Conservation (phyloP, 495 filamentous ascomycete species). For the Cercophora samala region DNA sequence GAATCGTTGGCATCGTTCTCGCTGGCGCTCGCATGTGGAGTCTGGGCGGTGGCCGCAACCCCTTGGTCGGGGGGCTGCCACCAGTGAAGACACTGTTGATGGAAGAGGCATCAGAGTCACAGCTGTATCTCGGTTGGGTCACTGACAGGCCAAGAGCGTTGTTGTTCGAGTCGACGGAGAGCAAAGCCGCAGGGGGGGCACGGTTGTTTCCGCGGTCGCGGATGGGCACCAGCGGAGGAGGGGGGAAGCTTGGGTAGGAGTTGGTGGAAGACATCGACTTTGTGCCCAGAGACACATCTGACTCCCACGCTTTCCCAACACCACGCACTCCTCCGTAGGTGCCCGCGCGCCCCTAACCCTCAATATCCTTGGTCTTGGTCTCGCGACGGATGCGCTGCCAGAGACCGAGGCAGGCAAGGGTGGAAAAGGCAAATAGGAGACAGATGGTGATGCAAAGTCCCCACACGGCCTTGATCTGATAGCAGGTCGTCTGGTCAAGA, state of each 20-base stretch:
- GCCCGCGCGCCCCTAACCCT: conserved; percentile 47
- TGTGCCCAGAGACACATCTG: conserved; percentile 27
- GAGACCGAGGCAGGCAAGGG: conserved; percentile 48
- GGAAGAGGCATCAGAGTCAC: conserved; percentile 24
- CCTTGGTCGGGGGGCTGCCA: conserved; percentile 18
- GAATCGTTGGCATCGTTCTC: conserved; percentile 21
- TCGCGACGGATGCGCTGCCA: conserved; percentile 40
- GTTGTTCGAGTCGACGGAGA: background rate
- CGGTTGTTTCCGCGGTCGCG: conserved; percentile 10
- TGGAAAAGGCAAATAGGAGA: conserved; percentile 68
- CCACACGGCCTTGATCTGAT: conserved; percentile 86
- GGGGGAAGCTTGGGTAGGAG: conserved; percentile 27
- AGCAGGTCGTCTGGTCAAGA: conserved; percentile 65
- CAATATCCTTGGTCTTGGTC: conserved; percentile 36
- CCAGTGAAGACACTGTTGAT: background rate
- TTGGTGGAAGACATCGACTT: conserved; percentile 17
- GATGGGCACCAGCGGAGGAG: conserved; percentile 34
- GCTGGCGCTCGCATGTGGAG: background rate
- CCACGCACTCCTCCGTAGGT: conserved; percentile 21
- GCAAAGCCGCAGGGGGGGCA: background rate
- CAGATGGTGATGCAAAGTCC: conserved; percentile 80
- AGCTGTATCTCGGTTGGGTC: conserved; percentile 19
- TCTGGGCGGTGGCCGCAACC: conserved; percentile 19
- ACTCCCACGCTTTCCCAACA: conserved; percentile 22
- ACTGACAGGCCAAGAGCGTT: background rate